Percentiles rank a stretch among this genome's conserved stretches.
These are phyloP conservation scores for Neurospora sp. DNA, from an alignment of 2,329 filamentous ascomycete species.

Conservation along the genomic window DNA sequence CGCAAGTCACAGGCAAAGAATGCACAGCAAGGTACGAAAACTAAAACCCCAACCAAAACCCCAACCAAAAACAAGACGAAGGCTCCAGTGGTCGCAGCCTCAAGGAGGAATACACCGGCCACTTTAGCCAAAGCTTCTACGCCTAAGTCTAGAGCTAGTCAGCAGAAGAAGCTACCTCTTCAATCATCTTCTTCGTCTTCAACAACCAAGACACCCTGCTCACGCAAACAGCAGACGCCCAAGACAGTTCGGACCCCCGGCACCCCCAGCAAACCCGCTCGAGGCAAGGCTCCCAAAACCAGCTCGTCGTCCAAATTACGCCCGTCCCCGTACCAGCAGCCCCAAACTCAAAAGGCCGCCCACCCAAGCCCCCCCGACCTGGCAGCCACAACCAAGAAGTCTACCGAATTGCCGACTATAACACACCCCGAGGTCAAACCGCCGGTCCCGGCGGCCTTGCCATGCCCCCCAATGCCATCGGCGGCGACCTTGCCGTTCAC, in stretches of 20 bases:
- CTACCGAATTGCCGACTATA: not conserved
- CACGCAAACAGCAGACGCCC: slow-evolving; percentile 11
- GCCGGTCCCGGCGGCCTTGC: not conserved
- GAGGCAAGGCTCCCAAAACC: slow-evolving; percentile 1
- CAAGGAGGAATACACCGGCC: not conserved
- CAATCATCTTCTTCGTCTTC: not conserved
- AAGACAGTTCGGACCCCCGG: slow-evolving; percentile 2
- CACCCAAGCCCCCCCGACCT: not conserved
- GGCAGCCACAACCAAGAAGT: not conserved
- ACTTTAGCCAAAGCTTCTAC: not conserved
- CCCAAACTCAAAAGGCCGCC: not conserved
- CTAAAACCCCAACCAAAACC: slow-evolving; percentile 2
- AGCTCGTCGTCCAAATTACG: not conserved
- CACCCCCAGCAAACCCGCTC: not conserved
- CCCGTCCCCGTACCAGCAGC: slow-evolving; percentile 3
- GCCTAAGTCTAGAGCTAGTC: not conserved
- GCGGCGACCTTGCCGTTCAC: not conserved
- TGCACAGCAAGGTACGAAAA: slow-evolving; percentile 17
- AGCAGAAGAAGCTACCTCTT: not conserved
- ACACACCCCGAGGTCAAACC: not conserved
- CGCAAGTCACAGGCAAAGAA: slow-evolving; percentile 10
- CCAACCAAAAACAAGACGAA: slow-evolving; percentile 2
- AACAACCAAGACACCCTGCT: slow-evolving; percentile 9
- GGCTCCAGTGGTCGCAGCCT: not conserved
- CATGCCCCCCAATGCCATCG: not conserved